Evolutionary conservation across 2,329 filamentous ascomycete species (phyloP).

Genomic region (Aspergillus nomiae): DNA sequence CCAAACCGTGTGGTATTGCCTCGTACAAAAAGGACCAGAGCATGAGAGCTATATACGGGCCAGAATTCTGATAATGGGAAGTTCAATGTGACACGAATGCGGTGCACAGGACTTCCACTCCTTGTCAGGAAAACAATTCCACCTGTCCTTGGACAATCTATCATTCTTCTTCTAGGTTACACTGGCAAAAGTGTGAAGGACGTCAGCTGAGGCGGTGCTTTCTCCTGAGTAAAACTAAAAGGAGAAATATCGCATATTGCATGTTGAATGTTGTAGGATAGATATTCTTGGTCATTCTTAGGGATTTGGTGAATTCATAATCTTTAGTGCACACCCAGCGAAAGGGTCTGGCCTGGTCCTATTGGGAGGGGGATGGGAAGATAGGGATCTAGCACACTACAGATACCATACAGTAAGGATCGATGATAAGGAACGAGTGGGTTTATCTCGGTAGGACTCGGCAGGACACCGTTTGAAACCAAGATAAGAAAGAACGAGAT

Average conservation of each 20-base stretch:
- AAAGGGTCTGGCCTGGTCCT: too few relatives aligned
- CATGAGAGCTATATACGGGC: neutral
- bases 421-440: neutral
- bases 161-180: neutral
- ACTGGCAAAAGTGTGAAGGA: neutral
- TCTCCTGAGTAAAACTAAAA: neutral
- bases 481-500: neutral
- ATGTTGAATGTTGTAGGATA: neutral
- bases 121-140: neutral
- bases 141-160: neutral
- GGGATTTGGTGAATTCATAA: neutral
- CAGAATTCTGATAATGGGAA: neutral
- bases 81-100: neutral
- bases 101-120: neutral
- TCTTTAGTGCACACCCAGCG: neutral
- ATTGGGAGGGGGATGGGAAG: neutral
- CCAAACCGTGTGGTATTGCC: neutral
- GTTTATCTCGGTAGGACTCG: neutral
- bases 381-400: neutral
- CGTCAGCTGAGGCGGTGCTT: neutral
- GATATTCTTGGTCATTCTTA: neutral
- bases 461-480: too few relatives aligned
- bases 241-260: neutral
- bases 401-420: too few relatives aligned
- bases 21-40: neutral